A percentile compares a stretch with the other conserved stretches of the same genome.
These are phyloP conservation scores for Cadophora sp. DNA, from an alignment of 2,329 filamentous ascomycete genomes.

Conservation along the genomic window DNA sequence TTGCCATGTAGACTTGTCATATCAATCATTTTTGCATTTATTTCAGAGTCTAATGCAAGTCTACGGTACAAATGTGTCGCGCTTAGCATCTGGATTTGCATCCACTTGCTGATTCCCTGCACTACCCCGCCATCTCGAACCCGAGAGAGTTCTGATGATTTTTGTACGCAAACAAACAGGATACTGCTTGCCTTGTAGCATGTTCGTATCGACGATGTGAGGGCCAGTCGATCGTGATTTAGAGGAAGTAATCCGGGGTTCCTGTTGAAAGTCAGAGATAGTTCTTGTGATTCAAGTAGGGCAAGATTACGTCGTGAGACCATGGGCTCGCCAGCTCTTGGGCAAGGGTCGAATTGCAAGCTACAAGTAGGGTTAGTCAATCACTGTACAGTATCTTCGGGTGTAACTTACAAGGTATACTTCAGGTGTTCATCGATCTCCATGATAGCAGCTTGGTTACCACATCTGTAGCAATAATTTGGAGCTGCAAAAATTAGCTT, in stretches of 20 bases:
- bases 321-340: slow-evolving; percentile 97
- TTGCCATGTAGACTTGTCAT: not conserved
- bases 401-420: slow-evolving; percentile 89
- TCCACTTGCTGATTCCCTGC: slow-evolving; percentile 20
- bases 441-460: slow-evolving; percentile 99
- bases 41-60: slow-evolving; percentile 42
- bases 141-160: slow-evolving; percentile 24
- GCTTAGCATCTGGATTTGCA: slow-evolving; percentile 24
- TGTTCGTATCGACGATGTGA: slow-evolving; percentile 18
- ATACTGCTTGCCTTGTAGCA: slow-evolving; percentile 36
- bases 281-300: not conserved
- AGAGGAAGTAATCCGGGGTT: slow-evolving; percentile 99
- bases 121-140: slow-evolving; percentile 25
- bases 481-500: slow-evolving; percentile 61
- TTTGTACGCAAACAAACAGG: slow-evolving; percentile 37
- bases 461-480: slow-evolving; percentile 98
- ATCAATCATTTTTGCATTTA: slow-evolving; percentile 40
- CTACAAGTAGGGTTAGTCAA: slow-evolving; percentile 58
- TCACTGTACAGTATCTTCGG: not conserved
- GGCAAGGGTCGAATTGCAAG: slow-evolving; percentile 99
- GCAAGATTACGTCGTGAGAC: slow-evolving; percentile 81
- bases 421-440: slow-evolving; percentile 99
- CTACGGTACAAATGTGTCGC: slow-evolving; percentile 36
- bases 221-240: slow-evolving; percentile 46
- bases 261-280: slow-evolving; percentile 49